These are phyloP conservation scores for Prorocentrum cordatum DNA, from an alignment of 169 alveolate genomes.

Conservation along the genomic window DNA sequence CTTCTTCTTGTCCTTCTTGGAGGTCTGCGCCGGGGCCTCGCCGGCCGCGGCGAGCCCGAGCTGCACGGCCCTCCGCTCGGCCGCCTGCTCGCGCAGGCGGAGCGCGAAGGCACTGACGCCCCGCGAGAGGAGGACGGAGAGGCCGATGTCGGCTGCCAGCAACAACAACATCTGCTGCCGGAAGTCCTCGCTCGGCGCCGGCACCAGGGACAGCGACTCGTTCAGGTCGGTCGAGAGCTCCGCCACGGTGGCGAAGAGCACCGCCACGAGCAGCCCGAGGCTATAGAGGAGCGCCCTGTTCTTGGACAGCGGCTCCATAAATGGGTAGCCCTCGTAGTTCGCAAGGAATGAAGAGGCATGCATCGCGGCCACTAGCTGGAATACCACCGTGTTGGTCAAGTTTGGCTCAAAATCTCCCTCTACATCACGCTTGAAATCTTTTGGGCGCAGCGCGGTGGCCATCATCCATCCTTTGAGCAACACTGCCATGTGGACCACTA, in stretches of 20 bases:
- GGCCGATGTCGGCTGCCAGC: neutral
- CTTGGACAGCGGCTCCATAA: slow-evolving; percentile 58
- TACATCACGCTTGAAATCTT: slow-evolving; percentile 22
- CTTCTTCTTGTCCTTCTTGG: neutral
- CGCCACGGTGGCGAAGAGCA: slow-evolving; percentile 18
- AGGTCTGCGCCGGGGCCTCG: neutral
- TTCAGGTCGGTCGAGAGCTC: slow-evolving; percentile 9
- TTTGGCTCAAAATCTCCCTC: slow-evolving; percentile 79
- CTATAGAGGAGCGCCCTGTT: slow-evolving; percentile 10
- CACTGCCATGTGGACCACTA: neutral
- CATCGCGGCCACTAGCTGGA: slow-evolving; percentile 55
- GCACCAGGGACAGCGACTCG: slow-evolving; percentile 32
- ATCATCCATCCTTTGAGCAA: slow-evolving; percentile 27
- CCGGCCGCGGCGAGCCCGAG: neutral
- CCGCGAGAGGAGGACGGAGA: neutral
- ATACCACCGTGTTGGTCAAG: slow-evolving; percentile 79
- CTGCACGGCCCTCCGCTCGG: slow-evolving; percentile 6
- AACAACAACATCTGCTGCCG: neutral
- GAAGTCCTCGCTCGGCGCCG: slow-evolving; percentile 12
- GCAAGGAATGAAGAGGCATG: slow-evolving; percentile 80
- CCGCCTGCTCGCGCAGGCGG: neutral
- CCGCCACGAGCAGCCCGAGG: slow-evolving; percentile 15
- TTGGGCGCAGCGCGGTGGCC: slow-evolving; percentile 14
- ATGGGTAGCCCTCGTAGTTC: slow-evolving; percentile 84
- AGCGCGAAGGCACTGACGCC: neutral